Base-by-base conservation (phyloP, 2,329 filamentous ascomycete genomes). In the Stachybotrys elegans region DNA sequence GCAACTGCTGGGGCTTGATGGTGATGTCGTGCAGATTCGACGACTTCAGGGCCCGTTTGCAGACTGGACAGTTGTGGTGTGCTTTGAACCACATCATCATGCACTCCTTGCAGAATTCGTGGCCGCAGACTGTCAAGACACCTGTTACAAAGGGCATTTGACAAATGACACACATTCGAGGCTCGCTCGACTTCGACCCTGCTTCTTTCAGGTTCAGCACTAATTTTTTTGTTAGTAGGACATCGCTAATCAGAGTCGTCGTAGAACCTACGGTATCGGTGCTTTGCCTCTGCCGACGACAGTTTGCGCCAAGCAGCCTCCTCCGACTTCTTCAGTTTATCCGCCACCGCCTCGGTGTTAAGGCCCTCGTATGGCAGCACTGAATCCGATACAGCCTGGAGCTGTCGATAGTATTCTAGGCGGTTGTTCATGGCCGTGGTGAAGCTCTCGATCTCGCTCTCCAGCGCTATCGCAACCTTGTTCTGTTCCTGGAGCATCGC, bases 31-130 rank as follows among this genome's bases (percentile, higher is more conserved):
- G 87, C 40, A 97, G 78, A 58, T 93, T 88, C 2, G 74, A 75
- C 0, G 68, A 57, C 22, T 71, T 73, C 6, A 97, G 69, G 2
- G 69, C 71, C 37, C 73, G 77, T 61, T 95, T 95, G 72, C 93
- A 98, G 5, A 88, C 75, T 0, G 92, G 92, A 54, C 92, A 97
- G 42, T 79, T 92, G 16, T 73, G 78, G 53, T 90, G 83, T 23
- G 79, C 72, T 45, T 71, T 73, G 69, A 85, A 88, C 93, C 93
- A 97, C 12, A 81, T 54, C 29, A 75, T 73, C 53, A 97, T 84
- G 62, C 93, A 97, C 22, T 88, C 86, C 56, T 88, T 90, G 69
- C 92, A 96, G 60, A 90, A 97, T 51, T 89, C 81, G 59, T 98
- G 93, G 0, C 92, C 92, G 60, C 93, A 97, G 1, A 89, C 78